Conservation (phyloP, 176 grass and related monocot genomes). For the Guadua angustifolia region DNA sequence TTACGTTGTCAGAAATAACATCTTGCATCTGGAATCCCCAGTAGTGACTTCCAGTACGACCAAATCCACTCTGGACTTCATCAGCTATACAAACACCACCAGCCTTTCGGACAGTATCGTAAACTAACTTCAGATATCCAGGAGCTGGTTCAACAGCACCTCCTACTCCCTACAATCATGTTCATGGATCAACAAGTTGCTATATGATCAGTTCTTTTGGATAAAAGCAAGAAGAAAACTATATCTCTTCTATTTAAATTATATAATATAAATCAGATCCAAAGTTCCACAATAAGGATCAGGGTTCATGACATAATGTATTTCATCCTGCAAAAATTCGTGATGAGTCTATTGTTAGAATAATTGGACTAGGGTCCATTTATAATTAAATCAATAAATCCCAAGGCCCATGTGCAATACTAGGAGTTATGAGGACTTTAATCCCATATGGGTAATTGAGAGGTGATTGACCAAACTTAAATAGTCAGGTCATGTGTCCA, state of each 20-base stretch:
- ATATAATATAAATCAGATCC: constrained; percentile 47
- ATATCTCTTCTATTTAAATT: background rate
- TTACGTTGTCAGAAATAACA: constrained; percentile 89
- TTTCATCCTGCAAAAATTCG: constrained; percentile 74
- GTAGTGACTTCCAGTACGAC: constrained; percentile 89
- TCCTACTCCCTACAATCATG: constrained; percentile 68
- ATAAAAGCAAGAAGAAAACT: background rate
- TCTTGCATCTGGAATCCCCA: constrained; percentile 96
- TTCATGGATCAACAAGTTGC: constrained; percentile 30
- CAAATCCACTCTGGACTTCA: constrained; percentile 97
- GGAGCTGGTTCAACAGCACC: constrained; percentile 90
- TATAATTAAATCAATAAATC: no score
- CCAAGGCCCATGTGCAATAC: no score
- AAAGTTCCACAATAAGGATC: constrained; percentile 81
- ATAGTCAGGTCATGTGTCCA: no score
- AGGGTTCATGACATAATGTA: constrained; percentile 98
- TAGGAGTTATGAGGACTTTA: no score
- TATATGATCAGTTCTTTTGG: constrained; percentile 5
- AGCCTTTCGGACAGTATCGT: constrained; percentile 78
- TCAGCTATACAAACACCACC: constrained; percentile 99
- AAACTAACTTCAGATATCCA: constrained; percentile 87
- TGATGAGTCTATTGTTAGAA: no score
- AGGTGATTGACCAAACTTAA: no score
- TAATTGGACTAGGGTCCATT: no score
- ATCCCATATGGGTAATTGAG: no score